Evolutionary conservation across 345 rosid genomes (phyloP).

Genomic region (Bruguiera gymnorhiza): DNA sequence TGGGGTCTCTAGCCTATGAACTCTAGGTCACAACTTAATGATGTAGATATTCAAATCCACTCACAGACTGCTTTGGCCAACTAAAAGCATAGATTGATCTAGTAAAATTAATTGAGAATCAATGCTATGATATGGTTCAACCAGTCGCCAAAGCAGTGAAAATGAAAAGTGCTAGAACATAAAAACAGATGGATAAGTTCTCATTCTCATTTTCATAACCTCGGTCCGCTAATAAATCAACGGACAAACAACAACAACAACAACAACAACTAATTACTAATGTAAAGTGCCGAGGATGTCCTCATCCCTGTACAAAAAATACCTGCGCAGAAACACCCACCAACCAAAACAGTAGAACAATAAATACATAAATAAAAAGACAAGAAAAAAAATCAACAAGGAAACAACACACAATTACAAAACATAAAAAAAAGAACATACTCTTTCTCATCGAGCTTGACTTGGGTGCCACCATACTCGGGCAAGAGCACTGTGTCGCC

Average conservation of each 20-base stretch:
- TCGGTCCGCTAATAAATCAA: neutral
- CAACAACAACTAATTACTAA: slow-evolving; percentile 27
- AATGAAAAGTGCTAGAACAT: neutral
- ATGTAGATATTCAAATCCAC: too few relatives aligned
- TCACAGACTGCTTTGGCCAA: too few relatives aligned
- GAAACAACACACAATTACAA: too few relatives aligned
- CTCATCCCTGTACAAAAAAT: slow-evolving; percentile 66
- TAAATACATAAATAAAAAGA: neutral
- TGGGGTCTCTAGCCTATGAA: too few relatives aligned
- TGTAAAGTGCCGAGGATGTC: slow-evolving; percentile 79
- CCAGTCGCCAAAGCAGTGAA: neutral
- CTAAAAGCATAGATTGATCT: too few relatives aligned
- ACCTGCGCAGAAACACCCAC: slow-evolving; percentile 37
- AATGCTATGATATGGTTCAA: neutral
- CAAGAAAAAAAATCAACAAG: too few relatives aligned
- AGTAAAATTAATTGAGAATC: too few relatives aligned
- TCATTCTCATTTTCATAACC: neutral
- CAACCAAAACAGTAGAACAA: neutral
- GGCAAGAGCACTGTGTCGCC: slow-evolving; percentile 90
- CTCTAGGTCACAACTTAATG: too few relatives aligned
- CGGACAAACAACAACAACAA: neutral
- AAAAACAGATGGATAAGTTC: neutral
- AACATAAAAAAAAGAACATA: slow-evolving; percentile 18
- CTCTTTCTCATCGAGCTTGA: slow-evolving; percentile 84
- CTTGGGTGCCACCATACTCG: slow-evolving; percentile 68